phyloP scores from a whole-genome alignment of 345 rosid genomes.

The Salix dunnii region DNA sequence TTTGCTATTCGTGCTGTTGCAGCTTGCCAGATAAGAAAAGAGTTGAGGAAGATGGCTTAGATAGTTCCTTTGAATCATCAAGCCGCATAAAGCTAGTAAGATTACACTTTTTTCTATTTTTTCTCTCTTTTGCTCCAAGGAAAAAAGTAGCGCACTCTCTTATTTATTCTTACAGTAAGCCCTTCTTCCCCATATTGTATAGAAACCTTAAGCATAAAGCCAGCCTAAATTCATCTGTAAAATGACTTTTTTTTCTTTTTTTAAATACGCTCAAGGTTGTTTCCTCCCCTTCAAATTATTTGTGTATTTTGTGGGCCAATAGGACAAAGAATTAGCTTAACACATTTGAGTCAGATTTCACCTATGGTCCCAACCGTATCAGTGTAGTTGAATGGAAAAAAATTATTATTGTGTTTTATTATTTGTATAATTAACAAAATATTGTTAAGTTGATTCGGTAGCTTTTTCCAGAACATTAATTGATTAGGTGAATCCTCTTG shows the following conservation, averaged over 20 bases:
- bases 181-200: conserved; percentile 18
- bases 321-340: not conserved
- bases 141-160: conserved; percentile 33
- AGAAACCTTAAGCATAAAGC: conserved; percentile 16
- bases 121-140: not conserved
- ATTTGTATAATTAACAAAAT: not conserved
- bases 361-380: conserved; percentile 3
- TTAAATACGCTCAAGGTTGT: not conserved
- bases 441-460: conserved; percentile 1
- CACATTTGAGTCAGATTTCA: conserved; percentile 11
- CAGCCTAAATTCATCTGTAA: conserved; percentile 4
- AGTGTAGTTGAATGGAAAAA: conserved; percentile 13
- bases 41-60: conserved; percentile 43
- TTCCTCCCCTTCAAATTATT: not conserved
- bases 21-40: conserved; percentile 74
- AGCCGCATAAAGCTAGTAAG: conserved; percentile 62
- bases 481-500: not conserved
- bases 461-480: not conserved
- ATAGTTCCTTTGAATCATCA: conserved; percentile 47
- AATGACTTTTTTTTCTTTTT: conserved; percentile 6
- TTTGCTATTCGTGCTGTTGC: conserved; percentile 34
- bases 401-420: not conserved
- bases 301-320: not conserved
- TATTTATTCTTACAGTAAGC: conserved; percentile 28
- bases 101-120: conserved; percentile 15